Evolutionary conservation across 352 stramenopile genomes (phyloP).

Genomic region (Pythium monospermum): DNA sequence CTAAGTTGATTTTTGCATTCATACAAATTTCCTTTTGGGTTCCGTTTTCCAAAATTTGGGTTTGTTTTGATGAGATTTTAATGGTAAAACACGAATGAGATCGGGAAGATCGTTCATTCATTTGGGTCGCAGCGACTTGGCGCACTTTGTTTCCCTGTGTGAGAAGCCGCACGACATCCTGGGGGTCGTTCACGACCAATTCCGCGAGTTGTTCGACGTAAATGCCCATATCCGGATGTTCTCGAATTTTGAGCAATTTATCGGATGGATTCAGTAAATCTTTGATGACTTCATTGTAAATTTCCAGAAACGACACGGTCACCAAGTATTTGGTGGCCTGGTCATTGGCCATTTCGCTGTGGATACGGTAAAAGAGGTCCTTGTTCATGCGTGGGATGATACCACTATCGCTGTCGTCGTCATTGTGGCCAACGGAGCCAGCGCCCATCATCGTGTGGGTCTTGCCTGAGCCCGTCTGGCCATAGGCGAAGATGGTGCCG

Average conservation of each 20-base stretch:
- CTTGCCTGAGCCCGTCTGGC: slow-evolving; percentile 77
- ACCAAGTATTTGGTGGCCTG: slow-evolving; percentile 77
- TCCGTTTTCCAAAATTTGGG: slow-evolving; percentile 35
- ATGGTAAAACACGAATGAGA: slow-evolving; percentile 92
- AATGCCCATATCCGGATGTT: slow-evolving; percentile 91
- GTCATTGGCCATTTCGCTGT: slow-evolving; percentile 23
- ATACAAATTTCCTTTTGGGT: slow-evolving; percentile 72
- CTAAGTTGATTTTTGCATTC: slow-evolving; percentile 89
- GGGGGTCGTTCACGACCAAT: slow-evolving; percentile 73
- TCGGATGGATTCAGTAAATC: slow-evolving; percentile 91
- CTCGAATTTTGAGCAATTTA: slow-evolving; percentile 89
- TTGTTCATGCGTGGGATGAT: slow-evolving; percentile 89
- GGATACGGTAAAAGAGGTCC: slow-evolving; percentile 73
- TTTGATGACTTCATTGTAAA: slow-evolving; percentile 94
- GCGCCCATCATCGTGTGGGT: slow-evolving; percentile 87
- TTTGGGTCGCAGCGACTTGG: slow-evolving; percentile 86
- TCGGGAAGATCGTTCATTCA: slow-evolving; percentile 88
- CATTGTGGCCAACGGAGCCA: no score
- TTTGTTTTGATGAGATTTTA: slow-evolving; percentile 83
- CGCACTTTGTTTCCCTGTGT: slow-evolving; percentile 88
- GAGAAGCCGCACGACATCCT: slow-evolving; percentile 74
- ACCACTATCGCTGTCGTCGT: slow-evolving; percentile 65
- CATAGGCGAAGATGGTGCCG: slow-evolving; percentile 75
- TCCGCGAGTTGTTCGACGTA: slow-evolving; percentile 91
- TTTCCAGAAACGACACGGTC: slow-evolving; percentile 92